A percentile compares a stretch with the other conserved stretches of the same genome.
phyloP scores from a whole-genome alignment of 2,329 filamentous ascomycete genomes.

The Hymenoscyphus albidus region DNA sequence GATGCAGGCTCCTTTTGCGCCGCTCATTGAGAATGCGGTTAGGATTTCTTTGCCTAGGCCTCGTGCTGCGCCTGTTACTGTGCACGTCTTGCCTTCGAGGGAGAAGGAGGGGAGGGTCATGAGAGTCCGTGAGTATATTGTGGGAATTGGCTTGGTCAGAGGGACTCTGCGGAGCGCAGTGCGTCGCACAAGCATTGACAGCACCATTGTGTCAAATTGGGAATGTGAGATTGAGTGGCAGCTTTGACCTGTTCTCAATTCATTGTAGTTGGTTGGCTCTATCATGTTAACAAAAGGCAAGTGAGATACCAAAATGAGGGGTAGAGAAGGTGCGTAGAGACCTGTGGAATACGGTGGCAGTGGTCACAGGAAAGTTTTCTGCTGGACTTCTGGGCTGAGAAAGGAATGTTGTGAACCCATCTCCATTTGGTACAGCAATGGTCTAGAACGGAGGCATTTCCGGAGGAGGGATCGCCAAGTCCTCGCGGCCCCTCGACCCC shows the following conservation, averaged over 20 bases:
- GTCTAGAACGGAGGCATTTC: neutral
- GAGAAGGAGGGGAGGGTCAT: slow-evolving; percentile 39
- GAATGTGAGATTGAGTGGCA: neutral
- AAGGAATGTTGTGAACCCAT: neutral
- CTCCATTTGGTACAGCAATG: neutral
- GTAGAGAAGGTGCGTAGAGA: neutral
- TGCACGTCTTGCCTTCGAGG: slow-evolving; percentile 42
- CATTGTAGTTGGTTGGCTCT: neutral
- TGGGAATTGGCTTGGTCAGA: neutral
- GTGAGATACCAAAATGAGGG: neutral
- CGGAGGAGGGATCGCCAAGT: neutral
- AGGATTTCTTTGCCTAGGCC: slow-evolving; percentile 50
- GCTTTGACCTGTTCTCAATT: neutral
- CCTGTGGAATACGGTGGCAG: neutral
- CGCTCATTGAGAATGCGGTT: slow-evolving; percentile 34
- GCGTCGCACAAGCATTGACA: slow-evolving; percentile 3
- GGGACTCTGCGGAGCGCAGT: neutral
- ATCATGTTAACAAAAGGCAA: neutral
- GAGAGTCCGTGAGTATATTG: slow-evolving; percentile 13
- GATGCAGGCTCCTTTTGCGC: slow-evolving; percentile 27
- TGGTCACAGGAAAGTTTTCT: neutral
- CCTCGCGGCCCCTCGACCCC: neutral
- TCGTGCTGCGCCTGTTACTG: slow-evolving; percentile 49
- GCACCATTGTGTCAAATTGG: neutral
- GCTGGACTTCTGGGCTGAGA: neutral